phyloP scores from a whole-genome alignment of 2,329 filamentous ascomycete genomes.

The Phoma sp. region DNA sequence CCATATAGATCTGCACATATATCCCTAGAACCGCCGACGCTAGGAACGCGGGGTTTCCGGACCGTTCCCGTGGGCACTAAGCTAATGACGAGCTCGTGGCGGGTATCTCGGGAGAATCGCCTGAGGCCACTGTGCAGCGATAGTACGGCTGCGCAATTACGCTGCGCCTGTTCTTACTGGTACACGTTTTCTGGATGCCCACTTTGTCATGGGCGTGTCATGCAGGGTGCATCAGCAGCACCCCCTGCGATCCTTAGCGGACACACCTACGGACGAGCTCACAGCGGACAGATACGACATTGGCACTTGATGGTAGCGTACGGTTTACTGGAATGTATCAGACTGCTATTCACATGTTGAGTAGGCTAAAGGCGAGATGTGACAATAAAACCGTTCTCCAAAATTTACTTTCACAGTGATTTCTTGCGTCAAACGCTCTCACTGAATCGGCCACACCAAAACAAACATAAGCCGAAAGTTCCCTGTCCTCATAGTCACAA shows the following conservation, averaged over 20 bases:
- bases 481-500: slow-evolving; percentile 14
- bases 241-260: neutral
- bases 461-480: no score
- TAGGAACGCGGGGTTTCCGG: neutral
- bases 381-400: neutral
- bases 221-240: slow-evolving; percentile 6
- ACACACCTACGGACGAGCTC: neutral
- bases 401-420: no score
- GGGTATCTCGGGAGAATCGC: neutral
- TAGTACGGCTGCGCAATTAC: neutral
- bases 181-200: slow-evolving; percentile 11
- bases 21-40: no score
- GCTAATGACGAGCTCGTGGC: neutral
- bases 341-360: no score
- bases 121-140: neutral
- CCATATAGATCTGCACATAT: no score
- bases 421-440: no score
- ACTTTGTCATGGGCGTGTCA: neutral
- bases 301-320: no score
- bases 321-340: no score
- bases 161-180: slow-evolving; percentile 1
- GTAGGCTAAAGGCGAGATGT: no score
- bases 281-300: no score
- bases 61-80: neutral
- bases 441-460: no score